Conservation (phyloP, 768 basidiomycete species). For the Fibroporia radiculosa region DNA sequence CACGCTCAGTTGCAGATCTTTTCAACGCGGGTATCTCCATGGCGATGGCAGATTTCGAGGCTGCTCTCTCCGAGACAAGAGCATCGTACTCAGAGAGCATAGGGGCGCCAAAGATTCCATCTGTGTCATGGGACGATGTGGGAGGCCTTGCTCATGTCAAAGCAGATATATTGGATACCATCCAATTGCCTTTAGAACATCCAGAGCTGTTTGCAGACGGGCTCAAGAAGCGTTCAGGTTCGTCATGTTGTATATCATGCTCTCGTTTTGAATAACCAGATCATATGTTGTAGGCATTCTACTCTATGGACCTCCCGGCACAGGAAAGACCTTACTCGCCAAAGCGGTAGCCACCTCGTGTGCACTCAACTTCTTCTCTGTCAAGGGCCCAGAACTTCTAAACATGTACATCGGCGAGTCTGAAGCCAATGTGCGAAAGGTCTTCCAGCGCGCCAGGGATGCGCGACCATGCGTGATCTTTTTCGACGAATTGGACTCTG, state of each 20-base stretch:
- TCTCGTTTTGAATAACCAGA: no score
- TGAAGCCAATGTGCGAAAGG: conserved; percentile 90
- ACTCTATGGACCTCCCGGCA: conserved; percentile 92
- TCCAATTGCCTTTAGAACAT: conserved; percentile 84
- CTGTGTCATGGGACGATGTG: conserved; percentile 95
- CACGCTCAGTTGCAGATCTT: conserved; percentile 23
- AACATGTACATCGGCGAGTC: conserved; percentile 99
- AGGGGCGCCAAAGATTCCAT: conserved; percentile 95
- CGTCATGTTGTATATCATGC: conserved; percentile 20
- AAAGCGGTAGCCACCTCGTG: conserved; percentile 96
- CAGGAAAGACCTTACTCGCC: conserved; percentile 90
- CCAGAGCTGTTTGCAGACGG: conserved; percentile 88
- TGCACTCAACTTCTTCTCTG: conserved; percentile 93
- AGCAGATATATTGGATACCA: conserved; percentile 89
- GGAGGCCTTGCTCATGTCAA: conserved; percentile 88
- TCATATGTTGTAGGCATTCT: conserved; percentile 68
- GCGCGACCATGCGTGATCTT: conserved; percentile 94
- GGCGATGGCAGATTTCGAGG: conserved; percentile 59
- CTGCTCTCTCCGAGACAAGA: conserved; percentile 64
- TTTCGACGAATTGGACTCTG: conserved; percentile 93
- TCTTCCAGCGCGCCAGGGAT: conserved; percentile 87
- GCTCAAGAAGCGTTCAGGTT: conserved; percentile 93
- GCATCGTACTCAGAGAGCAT: conserved; percentile 84
- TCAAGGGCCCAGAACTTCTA: conserved; percentile 91
- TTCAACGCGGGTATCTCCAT: conserved; percentile 35